These are phyloP conservation scores for Penicillium robsamsonii DNA, from an alignment of 495 filamentous ascomycete genomes.

Conservation along the genomic window DNA sequence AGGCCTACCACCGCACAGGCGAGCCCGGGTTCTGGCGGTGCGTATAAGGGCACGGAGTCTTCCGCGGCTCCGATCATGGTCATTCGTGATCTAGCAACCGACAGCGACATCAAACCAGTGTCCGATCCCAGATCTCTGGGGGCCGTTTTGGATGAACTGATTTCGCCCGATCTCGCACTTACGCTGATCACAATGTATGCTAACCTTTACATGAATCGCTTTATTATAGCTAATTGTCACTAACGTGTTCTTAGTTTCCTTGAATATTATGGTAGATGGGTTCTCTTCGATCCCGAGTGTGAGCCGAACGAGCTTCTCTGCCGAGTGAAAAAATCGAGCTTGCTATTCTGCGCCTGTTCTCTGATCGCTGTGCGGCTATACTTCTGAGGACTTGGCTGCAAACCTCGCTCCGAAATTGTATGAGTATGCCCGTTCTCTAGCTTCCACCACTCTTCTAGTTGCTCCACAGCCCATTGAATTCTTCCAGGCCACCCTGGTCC, in stretches of 20 bases:
- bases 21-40: conserved; percentile 9
- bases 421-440: conserved; percentile 35
- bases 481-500: conserved; percentile 44
- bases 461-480: conserved; percentile 44
- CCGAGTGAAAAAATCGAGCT: conserved; percentile 34
- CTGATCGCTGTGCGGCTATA: conserved; percentile 47
- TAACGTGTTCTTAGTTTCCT: conserved; percentile 16
- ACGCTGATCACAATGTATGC: conserved; percentile 29
- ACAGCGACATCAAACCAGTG: conserved; percentile 25
- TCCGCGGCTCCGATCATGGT: conserved; percentile 34
- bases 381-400: conserved; percentile 36
- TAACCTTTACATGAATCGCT: not conserved
- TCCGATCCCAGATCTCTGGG: conserved; percentile 20
- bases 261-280: conserved; percentile 45
- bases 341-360: conserved; percentile 43
- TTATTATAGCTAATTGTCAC: not conserved
- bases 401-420: conserved; percentile 40
- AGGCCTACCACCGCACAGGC: conserved; percentile 16
- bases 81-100: conserved; percentile 37
- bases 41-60: conserved; percentile 20
- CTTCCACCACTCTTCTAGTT: conserved; percentile 33
- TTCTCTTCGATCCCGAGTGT: conserved; percentile 33
- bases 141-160: conserved; percentile 22
- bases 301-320: conserved; percentile 25
- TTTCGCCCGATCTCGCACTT: conserved; percentile 22